Conservation (phyloP, 2,329 filamentous ascomycete species). For the Xylaria arbuscula region DNA sequence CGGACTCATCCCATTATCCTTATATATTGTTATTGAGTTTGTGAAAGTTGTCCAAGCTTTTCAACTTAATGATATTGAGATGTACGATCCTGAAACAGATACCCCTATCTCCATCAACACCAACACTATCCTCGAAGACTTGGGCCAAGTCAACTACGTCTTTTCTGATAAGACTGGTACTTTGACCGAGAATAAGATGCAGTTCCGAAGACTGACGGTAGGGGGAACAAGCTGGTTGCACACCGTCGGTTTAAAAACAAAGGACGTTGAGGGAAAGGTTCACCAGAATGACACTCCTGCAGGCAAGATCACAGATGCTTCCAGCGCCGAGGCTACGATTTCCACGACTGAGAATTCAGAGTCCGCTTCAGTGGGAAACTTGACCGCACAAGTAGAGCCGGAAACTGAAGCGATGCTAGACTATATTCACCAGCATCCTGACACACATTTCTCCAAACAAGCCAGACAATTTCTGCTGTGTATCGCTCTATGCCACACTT, state of each 20-base stretch:
- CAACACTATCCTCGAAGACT: slow-evolving; percentile 93
- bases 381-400: slow-evolving; percentile 61
- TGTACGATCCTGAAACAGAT: slow-evolving; percentile 88
- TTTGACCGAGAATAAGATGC: slow-evolving; percentile 94
- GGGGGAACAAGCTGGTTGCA: slow-evolving; percentile 91
- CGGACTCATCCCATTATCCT: slow-evolving; percentile 88
- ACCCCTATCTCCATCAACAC: slow-evolving; percentile 91
- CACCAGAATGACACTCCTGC: slow-evolving; percentile 1
- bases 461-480: slow-evolving; percentile 85
- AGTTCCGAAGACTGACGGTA: slow-evolving; percentile 90
- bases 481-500: slow-evolving; percentile 90
- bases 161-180: slow-evolving; percentile 97
- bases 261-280: slow-evolving; percentile 20
- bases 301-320: slow-evolving; percentile 32
- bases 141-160: slow-evolving; percentile 88
- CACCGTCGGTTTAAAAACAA: slow-evolving; percentile 70
- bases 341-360: slow-evolving; percentile 50
- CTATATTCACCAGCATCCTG: slow-evolving; percentile 79
- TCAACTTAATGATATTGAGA: slow-evolving; percentile 82
- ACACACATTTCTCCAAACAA: slow-evolving; percentile 80
- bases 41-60: slow-evolving; percentile 84
- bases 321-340: slow-evolving; percentile 52
- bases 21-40: slow-evolving; percentile 91
- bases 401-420: slow-evolving; percentile 80
- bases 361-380: slow-evolving; percentile 45